Percentiles rank a stretch among this genome's conserved stretches.
Conservation (phyloP, 2,329 filamentous ascomycete species). For the Fusarium xyrophilum region DNA sequence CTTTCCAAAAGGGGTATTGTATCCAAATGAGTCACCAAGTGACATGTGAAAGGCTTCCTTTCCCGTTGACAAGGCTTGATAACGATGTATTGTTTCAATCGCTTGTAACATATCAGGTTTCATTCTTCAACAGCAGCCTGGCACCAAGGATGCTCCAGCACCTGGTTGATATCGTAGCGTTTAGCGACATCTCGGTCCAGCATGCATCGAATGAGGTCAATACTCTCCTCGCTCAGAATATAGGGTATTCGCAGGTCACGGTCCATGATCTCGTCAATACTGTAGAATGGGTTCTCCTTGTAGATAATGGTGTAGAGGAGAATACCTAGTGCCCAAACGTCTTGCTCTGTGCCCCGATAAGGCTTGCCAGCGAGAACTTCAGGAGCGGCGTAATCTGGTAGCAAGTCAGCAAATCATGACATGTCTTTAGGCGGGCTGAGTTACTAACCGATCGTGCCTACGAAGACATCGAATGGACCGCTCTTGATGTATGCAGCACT, state of each 20-base stretch:
- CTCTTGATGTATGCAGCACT: slow-evolving; percentile 98
- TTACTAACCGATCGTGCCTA: slow-evolving; percentile 90
- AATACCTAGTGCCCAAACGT: slow-evolving; percentile 97
- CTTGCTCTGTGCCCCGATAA: slow-evolving; percentile 95
- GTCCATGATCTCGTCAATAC: slow-evolving; percentile 98
- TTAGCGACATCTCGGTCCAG: slow-evolving; percentile 86
- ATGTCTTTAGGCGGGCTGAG: slow-evolving; percentile 1
- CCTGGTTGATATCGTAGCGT: slow-evolving; percentile 84
- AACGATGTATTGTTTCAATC: slow-evolving; percentile 1
- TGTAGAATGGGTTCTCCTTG: slow-evolving; percentile 99
- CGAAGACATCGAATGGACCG: slow-evolving; percentile 98
- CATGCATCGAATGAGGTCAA: slow-evolving; percentile 91
- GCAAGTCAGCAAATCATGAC: slow-evolving; percentile 8
- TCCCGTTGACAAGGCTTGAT: slow-evolving; percentile 12
- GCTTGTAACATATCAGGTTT: background rate
- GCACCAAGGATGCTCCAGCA: slow-evolving; percentile 89
- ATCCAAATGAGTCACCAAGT: slow-evolving; percentile 26
- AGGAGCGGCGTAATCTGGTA: slow-evolving; percentile 92
- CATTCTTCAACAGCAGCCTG: slow-evolving; percentile 26
- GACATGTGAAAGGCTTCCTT: slow-evolving; percentile 4
- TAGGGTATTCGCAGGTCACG: slow-evolving; percentile 92
- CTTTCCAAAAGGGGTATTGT: slow-evolving; percentile 37
- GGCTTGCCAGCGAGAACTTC: slow-evolving; percentile 92
- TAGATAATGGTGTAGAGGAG: slow-evolving; percentile 98
- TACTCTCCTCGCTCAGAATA: slow-evolving; percentile 87